Evolutionary conservation across 306 rosid species (phyloP), one percentile per base, ranked within the genome.

Genomic region (Corylus americana): DNA sequence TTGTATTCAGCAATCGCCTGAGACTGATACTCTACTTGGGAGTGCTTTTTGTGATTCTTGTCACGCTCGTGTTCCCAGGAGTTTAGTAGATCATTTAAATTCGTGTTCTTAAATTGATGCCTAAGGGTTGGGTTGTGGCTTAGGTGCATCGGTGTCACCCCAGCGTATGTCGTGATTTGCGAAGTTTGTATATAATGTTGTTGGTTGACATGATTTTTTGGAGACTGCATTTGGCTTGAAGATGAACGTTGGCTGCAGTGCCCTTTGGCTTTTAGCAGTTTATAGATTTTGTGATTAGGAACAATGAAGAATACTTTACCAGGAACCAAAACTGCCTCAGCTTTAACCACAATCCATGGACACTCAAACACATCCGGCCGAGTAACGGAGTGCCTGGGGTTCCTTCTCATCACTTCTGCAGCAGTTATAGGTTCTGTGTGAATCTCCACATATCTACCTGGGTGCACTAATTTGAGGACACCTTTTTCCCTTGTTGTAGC

Each of bases 311-410:
- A 93, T 13, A 90, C 93, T 75, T 73, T 77, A 31, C 98, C 93
- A 8, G 88, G 88, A 31, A 81, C 75, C 73, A 91, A 80, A 85
- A 88, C 14, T 17, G 93, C 86, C 16, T 87, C 94, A 3, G 91
- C 85, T 50, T 87, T 93, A 4, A 93, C 84, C 70, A 90, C 92
- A 82, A 93, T 84, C 94, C 93, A 91, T 10, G 98, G 94, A 20
- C 29, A 80, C 77, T 86, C 77, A 58, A 93, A 91, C 8, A 93
- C 80, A 73, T 91, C 97, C 4, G 97, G 88, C 13, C 92, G 83
- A 68, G 94, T 88, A 57, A 93, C 69, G 79, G 84, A 75, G 85
- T 90, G 92, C 57, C 92, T 87, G 0, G 94, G 98, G 75, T 90
- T 86, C 70, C 74, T 88, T 37, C 64, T 77, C 80, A 93, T 70